Evolutionary conservation across 371 early-diverging fungal genomes (phyloP), one percentile per base, ranked within the genome.

Genomic region (Mortierella sp.): DNA sequence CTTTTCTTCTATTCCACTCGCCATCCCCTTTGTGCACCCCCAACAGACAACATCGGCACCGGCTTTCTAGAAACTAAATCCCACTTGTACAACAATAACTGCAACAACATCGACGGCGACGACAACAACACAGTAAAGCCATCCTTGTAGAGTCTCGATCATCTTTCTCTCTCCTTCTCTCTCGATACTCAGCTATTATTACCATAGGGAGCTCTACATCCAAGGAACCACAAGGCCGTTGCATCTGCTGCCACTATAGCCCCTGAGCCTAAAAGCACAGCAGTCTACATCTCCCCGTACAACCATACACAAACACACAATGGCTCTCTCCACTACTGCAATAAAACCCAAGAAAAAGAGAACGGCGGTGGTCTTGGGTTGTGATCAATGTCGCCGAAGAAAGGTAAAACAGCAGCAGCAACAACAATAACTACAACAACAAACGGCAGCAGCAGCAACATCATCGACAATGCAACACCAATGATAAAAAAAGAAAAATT

Each of bases 261-360:
- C 43, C 43, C 13, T 43, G 43, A 43, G 13, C 10, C 43, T 5
- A 43, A 43, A 10, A 43, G 43, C 13, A 43, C 13, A 10, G 43
- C 43, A 43, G 10, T 13, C 43, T 43, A 43, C 13, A 28, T 28
- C 28, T 28, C 2, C 28, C 28, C 28, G 28, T 28, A 28, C 28
- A 28, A 28, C 43, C 13, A 32, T 28, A 47, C 19, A 47, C 19
- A 47, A 47, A 22, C 36, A 43, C 57, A 22, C 36, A 40, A 70
- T 72, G 66, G 69, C 77, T 1, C 64, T 65, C 41, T 59, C 74
- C 22, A 67, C 70, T 40, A 33, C 75, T 9, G 67, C 81, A 48
- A 69, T 80, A 70, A 80, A 80, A 24, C 81, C 81, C 52, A 80
- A 80, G 65, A 80, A 80, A 63, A 80, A 80, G 65, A 74, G 81